These are phyloP conservation scores for Penicillium vulpinum DNA, from an alignment of 2,329 filamentous ascomycete genomes.

Conservation along the genomic window DNA sequence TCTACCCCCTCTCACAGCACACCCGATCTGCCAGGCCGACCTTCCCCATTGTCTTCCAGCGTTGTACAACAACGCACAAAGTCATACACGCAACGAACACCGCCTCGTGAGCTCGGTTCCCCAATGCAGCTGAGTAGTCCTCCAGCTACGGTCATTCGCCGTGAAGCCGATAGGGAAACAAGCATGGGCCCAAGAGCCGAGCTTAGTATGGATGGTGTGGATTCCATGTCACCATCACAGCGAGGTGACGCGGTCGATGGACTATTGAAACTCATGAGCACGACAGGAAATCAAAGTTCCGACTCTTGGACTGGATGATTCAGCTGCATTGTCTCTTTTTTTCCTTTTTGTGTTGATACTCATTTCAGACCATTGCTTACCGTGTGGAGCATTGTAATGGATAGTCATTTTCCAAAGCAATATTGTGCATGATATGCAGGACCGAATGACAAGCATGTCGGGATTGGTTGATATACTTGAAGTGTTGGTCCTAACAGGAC, in stretches of 20 bases:
- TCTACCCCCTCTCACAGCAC: conserved; percentile 24
- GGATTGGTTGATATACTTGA: background rate
- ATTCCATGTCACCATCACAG: conserved; percentile 29
- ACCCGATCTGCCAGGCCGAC: conserved; percentile 22
- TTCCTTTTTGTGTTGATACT: conserved; percentile 9
- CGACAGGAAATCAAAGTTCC: conserved; percentile 28
- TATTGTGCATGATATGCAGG: background rate
- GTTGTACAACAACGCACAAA: conserved; percentile 14
- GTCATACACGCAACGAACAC: conserved; percentile 16
- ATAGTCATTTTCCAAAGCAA: background rate
- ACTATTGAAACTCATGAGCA: conserved; percentile 43
- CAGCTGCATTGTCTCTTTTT: background rate
- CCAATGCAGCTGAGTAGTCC: conserved; percentile 41
- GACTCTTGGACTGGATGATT: conserved; percentile 26
- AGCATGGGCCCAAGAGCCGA: conserved; percentile 12
- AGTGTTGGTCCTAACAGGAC: background rate
- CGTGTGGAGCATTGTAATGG: background rate
- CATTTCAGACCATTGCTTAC: background rate
- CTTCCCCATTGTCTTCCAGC: conserved; percentile 15
- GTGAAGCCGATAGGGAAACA: conserved; percentile 13
- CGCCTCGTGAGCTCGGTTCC: conserved; percentile 24
- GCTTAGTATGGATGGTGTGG: background rate
- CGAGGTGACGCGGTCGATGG: conserved; percentile 42
- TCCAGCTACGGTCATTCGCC: conserved; percentile 29
- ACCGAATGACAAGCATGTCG: background rate